A percentile compares a stretch with the other conserved stretches of the same genome.
These are phyloP conservation scores for Colletotrichum nymphaeae DNA, from an alignment of 2,329 filamentous ascomycete genomes.

Conservation along the genomic window DNA sequence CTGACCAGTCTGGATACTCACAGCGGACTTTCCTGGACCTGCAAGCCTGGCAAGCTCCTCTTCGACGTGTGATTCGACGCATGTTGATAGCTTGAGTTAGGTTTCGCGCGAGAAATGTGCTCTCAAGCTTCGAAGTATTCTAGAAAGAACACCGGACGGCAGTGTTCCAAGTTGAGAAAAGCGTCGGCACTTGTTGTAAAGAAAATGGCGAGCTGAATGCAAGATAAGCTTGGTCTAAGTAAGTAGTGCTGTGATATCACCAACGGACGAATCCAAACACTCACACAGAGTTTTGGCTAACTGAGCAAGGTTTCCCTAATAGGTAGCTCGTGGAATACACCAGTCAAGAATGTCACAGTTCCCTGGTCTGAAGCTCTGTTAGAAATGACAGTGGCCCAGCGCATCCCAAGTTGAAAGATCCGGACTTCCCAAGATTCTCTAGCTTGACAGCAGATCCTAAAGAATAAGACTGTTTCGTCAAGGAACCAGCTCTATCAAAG, in stretches of 20 bases:
- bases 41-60: slow-evolving; percentile 29
- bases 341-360: not conserved
- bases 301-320: not conserved
- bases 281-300: not conserved
- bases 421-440: not conserved
- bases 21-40: slow-evolving; percentile 31
- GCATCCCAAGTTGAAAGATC: not conserved
- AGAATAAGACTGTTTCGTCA: not conserved
- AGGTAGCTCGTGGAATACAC: not conserved
- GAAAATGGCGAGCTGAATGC: not conserved
- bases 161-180: not conserved
- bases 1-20: not conserved
- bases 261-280: not conserved
- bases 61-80: slow-evolving; percentile 29
- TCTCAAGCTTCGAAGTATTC: not conserved
- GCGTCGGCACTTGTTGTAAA: not conserved
- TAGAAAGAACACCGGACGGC: not conserved
- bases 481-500: slow-evolving; percentile 3
- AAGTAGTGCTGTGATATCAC: not conserved
- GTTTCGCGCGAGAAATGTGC: not conserved
- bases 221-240: slow-evolving; percentile 14
- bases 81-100: not conserved
- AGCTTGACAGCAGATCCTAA: not conserved
- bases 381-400: not conserved
- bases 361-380: not conserved